Evolutionary conservation across 192 early-diverging fungal species (phyloP), one percentile per base, ranked within the genome.

Genomic region (Irineochytrium annulatum): DNA sequence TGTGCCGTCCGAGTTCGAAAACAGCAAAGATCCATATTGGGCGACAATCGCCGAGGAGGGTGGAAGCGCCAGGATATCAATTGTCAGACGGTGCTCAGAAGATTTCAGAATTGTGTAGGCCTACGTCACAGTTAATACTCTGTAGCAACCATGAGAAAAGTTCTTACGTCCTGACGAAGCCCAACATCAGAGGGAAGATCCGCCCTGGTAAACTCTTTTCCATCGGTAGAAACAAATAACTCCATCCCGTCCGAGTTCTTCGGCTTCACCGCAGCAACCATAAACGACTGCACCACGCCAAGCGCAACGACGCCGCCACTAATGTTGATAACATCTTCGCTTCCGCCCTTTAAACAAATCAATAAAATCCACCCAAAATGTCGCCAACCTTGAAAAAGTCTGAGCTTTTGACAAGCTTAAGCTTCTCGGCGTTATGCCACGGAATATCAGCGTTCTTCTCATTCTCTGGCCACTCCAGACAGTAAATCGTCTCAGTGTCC

Each of bases 71-170:
- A 86, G 55, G 4, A 92, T 78, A 63, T 91, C 91, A 6, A 97
- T 83, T 27, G 90, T 66, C 34, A 97, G 72, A 17, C 89, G 77
- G 44, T 88, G 69, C 3, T 77, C 58, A 5, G 85, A 79, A 3
- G 93, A 93, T 63, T 95, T 92, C 20, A 95, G 76, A 34, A 95
- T 79, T 16, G 93, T 93, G 72, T 87, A 95, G 4, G 89, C 84
- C 73, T 43, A 57, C 37, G 41, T 69, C 60, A 35, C 35, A 20
- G 26, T 41, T 3, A 34, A 11, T 2, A 13, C 33, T 28, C 6
- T 24, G 34, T 56, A 39, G 59, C 16, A 14, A 43, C 22, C 43
- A 13, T 33, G 22, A 20, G 8, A 52, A 48, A 28, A 29, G 32
- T 39, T 0, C 52, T 55, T 20, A 63, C 69, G 34, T 70, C 65